phyloP scores from a whole-genome alignment of 305 asterid species.

The Fraxinus paxiana region DNA sequence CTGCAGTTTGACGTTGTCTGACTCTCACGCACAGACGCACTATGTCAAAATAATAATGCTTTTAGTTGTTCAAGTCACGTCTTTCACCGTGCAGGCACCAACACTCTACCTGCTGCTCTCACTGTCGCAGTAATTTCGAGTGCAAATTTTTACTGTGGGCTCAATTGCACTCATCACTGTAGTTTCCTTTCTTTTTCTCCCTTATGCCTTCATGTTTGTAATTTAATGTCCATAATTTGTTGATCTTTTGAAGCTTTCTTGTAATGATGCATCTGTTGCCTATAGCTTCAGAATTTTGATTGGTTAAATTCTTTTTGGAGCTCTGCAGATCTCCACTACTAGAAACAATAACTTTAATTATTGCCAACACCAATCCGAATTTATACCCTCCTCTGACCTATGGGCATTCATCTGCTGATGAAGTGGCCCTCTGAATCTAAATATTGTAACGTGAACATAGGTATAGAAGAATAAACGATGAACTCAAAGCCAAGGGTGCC shows the following conservation, averaged over 20 bases:
- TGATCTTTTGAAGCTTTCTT: neutral
- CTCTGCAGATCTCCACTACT: neutral
- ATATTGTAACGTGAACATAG: neutral
- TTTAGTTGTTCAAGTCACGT: neutral
- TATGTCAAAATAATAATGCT: neutral
- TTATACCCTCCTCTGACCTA: neutral
- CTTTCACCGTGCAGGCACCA: neutral
- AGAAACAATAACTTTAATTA: neutral
- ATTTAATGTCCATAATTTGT: neutral
- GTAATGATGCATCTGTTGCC: neutral
- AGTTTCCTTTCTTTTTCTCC: neutral
- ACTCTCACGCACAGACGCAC: neutral
- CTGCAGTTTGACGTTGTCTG: neutral
- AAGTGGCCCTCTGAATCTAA: neutral
- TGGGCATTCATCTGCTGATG: neutral
- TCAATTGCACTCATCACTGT: neutral
- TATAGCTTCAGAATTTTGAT: neutral
- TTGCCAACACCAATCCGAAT: neutral
- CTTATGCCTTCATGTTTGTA: neutral
- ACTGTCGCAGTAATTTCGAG: neutral
- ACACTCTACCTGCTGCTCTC: neutral
- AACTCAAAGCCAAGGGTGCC: neutral
- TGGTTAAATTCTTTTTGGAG: neutral
- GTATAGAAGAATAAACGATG: neutral
- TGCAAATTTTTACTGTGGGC: neutral